Evolutionary conservation across 1,139 yeast genomes (phyloP), one percentile per base, ranked within the genome.

Genomic region (Geotrichum fermentans): DNA sequence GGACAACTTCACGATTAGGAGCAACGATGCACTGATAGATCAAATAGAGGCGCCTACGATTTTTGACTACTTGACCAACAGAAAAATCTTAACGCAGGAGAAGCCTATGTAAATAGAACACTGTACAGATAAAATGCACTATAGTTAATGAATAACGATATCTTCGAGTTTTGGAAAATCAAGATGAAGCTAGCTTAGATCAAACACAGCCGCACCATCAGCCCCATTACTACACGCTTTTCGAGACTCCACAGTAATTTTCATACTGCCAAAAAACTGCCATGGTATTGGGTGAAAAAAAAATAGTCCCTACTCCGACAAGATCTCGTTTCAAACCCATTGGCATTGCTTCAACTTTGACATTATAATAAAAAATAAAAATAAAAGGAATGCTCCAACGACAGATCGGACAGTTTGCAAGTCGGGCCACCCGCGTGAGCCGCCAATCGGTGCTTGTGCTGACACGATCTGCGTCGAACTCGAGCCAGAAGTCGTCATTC

Each of bases 1-100:
- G 57, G 97, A 90, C 66, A 78, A 84, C 38, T 86, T 83, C 65
- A 42, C 39, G n/a, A 3, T 36, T 28, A 18, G 36, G 20, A 33
- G 11, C 20, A 33, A 24, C 8, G 18, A n/a, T 8, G 41, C 13
- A 5, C n/a, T 16, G 14, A 3, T 24, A 18, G 21, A 38, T 20
- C 21, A 11, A 10, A 26, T 24, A 14, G 32, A 26, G 2, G 21
- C 10, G 17, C 16, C 33, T 2, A 21, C 40, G 10, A 24, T 14
- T 17, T 16, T 38, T n/a, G 41, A 38, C 22, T 38, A 24, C 14
- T 26, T 38, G 22, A 8, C 33, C 10, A 38, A 26, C 7, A 6
- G 28, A 10, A 24, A 24, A 24, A 6, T 24, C n/a, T n/a, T n/a
- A n/a, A n/a, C n/a, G n/a, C n/a, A n/a, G n/a, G n/a, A n/a, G n/a